Percentiles rank a stretch among this genome's conserved stretches.
These are phyloP conservation scores for Lablab purpureus DNA, from an alignment of 306 rosid genomes.

Conservation along the genomic window DNA sequence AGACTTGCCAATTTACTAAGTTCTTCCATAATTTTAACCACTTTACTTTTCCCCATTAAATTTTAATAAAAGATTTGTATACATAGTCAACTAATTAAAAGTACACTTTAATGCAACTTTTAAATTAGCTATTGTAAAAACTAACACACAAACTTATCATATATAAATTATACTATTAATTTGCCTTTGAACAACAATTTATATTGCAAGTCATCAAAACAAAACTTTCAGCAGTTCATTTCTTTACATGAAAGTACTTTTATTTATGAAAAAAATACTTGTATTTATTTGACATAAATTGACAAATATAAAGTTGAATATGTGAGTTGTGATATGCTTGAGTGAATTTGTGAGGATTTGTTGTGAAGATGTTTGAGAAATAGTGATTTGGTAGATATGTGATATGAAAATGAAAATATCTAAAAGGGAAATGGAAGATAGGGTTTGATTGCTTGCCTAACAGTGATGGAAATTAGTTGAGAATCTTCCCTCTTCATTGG, in stretches of 20 bases:
- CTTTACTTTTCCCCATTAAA: background rate
- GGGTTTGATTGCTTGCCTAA: slow-evolving; percentile 27
- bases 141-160: no score
- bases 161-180: no score
- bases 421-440: background rate
- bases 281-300: no score
- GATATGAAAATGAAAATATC: background rate
- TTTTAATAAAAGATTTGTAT: background rate
- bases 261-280: no score
- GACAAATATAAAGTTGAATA: no score
- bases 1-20: background rate
- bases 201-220: background rate
- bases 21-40: background rate
- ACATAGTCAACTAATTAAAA: no score
- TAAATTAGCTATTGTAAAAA: no score
- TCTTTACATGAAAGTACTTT: background rate
- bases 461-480: slow-evolving; percentile 30
- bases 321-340: no score
- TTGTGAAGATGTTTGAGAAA: background rate
- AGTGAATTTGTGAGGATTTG: no score
- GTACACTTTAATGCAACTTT: no score
- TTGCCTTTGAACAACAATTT: no score
- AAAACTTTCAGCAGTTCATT: background rate
- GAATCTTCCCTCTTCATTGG: slow-evolving; percentile 25
- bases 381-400: background rate